phyloP scores from a whole-genome alignment of 768 basidiomycete genomes.

The Phlebiopsis gigantea region DNA sequence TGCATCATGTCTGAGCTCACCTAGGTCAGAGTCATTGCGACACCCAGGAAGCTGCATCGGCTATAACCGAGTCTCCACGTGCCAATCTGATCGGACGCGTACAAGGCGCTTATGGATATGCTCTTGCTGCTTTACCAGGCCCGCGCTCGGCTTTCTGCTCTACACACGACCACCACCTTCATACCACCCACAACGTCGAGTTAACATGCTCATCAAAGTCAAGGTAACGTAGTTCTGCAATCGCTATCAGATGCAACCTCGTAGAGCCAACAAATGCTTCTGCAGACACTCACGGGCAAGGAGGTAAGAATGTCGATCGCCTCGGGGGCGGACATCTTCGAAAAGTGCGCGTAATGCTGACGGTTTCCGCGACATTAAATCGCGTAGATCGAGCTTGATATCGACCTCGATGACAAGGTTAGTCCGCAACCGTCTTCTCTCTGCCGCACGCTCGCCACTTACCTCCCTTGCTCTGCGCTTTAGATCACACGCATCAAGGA shows the following conservation, averaged over 20 bases:
- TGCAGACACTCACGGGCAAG: conserved; percentile 92
- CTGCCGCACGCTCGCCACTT: not conserved
- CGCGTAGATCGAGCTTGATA: conserved; percentile 86
- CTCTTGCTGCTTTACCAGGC: not conserved
- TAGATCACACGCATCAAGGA: conserved; percentile 95
- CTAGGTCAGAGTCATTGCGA: too few relatives aligned
- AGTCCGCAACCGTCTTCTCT: conserved; percentile 16
- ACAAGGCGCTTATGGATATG: not conserved
- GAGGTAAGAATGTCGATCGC: conserved; percentile 52
- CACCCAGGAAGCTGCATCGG: too few relatives aligned
- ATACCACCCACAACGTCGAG: not conserved
- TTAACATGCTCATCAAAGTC: conserved; percentile 80
- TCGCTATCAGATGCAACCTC: not conserved
- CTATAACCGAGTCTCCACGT: not conserved
- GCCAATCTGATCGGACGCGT: not conserved
- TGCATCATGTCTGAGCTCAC: too few relatives aligned
- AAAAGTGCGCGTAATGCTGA: not conserved
- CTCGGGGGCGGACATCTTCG: not conserved
- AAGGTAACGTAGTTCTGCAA: conserved; percentile 44
- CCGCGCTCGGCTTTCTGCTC: not conserved
- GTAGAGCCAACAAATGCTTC: not conserved
- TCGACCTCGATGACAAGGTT: conserved; percentile 85
- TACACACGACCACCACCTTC: not conserved
- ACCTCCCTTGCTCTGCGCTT: not conserved
- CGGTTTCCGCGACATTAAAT: not conserved